Conservation (phyloP, 352 stramenopile genomes). For the Lagenidium giganteum region DNA sequence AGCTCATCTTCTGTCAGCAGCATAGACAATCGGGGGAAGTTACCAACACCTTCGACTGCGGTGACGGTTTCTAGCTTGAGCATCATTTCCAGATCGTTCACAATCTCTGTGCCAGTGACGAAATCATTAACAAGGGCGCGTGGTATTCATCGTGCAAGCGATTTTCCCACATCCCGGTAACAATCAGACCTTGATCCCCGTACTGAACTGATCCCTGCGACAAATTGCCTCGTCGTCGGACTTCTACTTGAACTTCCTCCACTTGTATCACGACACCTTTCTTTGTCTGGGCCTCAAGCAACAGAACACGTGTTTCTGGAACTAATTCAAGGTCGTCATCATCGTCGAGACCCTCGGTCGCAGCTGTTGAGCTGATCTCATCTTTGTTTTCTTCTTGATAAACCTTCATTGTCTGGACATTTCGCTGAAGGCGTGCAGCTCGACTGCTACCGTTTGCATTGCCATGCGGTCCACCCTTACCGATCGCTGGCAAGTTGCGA, state of each 20-base stretch:
- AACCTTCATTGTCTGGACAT: not conserved
- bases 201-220: too few relatives aligned
- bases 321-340: constrained; percentile 23
- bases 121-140: constrained; percentile 26
- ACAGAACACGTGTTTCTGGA: constrained; percentile 28
- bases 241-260: constrained; percentile 61
- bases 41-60: constrained; percentile 31
- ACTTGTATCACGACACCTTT: constrained; percentile 51
- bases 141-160: constrained; percentile 24
- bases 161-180: constrained; percentile 40
- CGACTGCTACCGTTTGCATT: too few relatives aligned
- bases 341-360: constrained; percentile 20
- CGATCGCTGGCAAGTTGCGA: too few relatives aligned
- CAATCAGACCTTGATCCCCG: constrained; percentile 47
- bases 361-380: too few relatives aligned
- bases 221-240: too few relatives aligned
- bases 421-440: constrained; percentile 11
- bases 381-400: constrained; percentile 10
- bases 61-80: constrained; percentile 71
- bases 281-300: constrained; percentile 63
- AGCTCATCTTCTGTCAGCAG: constrained; percentile 60
- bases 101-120: constrained; percentile 50
- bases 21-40: constrained; percentile 60
- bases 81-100: constrained; percentile 74
- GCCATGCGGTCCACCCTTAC: too few relatives aligned